phyloP scores from a whole-genome alignment of 2,329 filamentous ascomycete species.

The Boeremia lycopersici region DNA sequence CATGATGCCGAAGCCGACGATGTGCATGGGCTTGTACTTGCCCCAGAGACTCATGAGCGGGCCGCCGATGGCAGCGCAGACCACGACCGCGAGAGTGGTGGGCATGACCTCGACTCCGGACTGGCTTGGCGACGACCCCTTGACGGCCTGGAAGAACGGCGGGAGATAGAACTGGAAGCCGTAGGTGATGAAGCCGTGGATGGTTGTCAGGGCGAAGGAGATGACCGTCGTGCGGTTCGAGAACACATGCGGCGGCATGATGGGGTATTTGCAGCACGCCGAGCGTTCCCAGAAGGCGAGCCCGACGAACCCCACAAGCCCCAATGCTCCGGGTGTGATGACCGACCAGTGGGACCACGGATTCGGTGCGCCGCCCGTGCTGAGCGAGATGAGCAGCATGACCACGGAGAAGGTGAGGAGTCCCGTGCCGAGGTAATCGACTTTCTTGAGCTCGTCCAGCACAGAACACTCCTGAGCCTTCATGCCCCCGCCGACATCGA shows the following conservation, averaged over 20 bases:
- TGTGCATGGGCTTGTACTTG: constrained; percentile 37
- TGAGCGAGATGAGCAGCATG: constrained; percentile 53
- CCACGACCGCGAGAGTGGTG: constrained; percentile 30
- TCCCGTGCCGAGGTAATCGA: constrained; percentile 54
- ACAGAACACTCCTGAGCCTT: constrained; percentile 20
- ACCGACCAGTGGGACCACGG: constrained; percentile 52
- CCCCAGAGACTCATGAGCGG: constrained; percentile 30
- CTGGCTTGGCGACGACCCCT: constrained; percentile 24
- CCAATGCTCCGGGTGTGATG: constrained; percentile 54
- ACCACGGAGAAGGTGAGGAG: constrained; percentile 51
- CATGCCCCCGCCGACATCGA: constrained; percentile 35
- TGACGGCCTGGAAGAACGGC: constrained; percentile 39
- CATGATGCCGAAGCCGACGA: constrained; percentile 30
- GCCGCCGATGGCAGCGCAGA: constrained; percentile 29
- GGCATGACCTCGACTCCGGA: constrained; percentile 39
- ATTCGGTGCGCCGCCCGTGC: constrained; percentile 52
- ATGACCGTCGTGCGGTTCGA: constrained; percentile 49
- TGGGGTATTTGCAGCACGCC: constrained; percentile 36
- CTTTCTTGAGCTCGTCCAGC: constrained; percentile 24
- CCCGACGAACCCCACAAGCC: constrained; percentile 47
- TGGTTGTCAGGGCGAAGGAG: constrained; percentile 43
- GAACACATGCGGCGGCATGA: constrained; percentile 55
- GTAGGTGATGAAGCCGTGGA: constrained; percentile 38
- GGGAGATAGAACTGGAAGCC: constrained; percentile 37
- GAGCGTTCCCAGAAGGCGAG: constrained; percentile 50